Evolutionary conservation across 2,329 filamentous ascomycete genomes (phyloP).

Genomic region (Cytospora mali): DNA sequence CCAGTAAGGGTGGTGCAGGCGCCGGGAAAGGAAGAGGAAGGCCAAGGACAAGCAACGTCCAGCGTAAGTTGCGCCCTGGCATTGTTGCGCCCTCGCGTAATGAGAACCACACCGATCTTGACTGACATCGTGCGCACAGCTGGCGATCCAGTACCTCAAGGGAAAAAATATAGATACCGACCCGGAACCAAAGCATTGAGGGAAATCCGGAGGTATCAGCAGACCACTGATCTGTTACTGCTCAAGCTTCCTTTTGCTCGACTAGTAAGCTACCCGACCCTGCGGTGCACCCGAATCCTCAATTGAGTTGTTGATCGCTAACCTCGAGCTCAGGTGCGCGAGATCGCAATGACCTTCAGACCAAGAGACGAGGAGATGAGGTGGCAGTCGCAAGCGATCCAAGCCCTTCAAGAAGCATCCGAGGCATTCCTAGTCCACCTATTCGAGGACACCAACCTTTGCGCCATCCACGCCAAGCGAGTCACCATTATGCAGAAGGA

Average conservation of each 20-base stretch:
- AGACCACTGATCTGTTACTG: conserved; percentile 83
- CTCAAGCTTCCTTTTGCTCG: conserved; percentile 79
- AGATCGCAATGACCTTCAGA: conserved; percentile 69
- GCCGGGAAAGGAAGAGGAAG: conserved; percentile 26
- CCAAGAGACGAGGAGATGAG: conserved; percentile 71
- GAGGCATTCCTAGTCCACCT: conserved; percentile 94
- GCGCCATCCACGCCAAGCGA: conserved; percentile 93
- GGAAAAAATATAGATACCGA: conserved; percentile 65
- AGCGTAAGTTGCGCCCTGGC: conserved; percentile 40
- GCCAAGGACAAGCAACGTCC: conserved; percentile 43
- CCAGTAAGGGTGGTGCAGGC: background rate
- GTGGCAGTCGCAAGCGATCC: conserved; percentile 95
- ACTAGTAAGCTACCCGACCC: conserved; percentile 52
- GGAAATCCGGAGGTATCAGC: conserved; percentile 91
- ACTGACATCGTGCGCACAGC: conserved; percentile 49
- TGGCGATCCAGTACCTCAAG: conserved; percentile 70
- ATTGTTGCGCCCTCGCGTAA: background rate
- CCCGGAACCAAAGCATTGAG: conserved; percentile 85
- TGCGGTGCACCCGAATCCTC: background rate
- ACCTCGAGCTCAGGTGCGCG: conserved; percentile 57
- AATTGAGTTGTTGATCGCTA: background rate
- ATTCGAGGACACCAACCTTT: conserved; percentile 96
- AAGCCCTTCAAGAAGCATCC: conserved; percentile 91
- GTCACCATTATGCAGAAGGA: conserved; percentile 99
- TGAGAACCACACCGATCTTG: conserved; percentile 26